These are phyloP conservation scores for Sporothrix sp. DNA, from an alignment of 2,329 filamentous ascomycete genomes.

Conservation along the genomic window DNA sequence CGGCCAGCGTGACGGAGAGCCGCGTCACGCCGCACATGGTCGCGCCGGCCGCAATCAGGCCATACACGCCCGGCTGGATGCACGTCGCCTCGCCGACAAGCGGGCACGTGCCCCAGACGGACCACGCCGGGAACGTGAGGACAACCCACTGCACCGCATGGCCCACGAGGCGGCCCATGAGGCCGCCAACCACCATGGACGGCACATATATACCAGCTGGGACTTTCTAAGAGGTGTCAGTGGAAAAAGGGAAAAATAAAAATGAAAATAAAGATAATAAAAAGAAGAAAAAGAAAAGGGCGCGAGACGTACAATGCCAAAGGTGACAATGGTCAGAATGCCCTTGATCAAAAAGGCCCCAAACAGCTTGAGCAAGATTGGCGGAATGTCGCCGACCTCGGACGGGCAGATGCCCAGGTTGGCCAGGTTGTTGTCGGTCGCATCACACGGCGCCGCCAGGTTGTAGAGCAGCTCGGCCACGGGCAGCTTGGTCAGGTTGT, in stretches of 20 bases:
- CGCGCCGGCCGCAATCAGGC: conserved; percentile 89
- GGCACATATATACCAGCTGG: conserved; percentile 93
- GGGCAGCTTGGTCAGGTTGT: conserved; percentile 91
- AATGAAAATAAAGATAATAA: too few relatives aligned
- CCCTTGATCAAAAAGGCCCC: conserved; percentile 79
- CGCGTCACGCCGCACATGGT: conserved; percentile 85
- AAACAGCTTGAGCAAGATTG: conserved; percentile 72
- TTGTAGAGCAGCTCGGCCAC: conserved; percentile 83
- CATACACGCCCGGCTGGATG: conserved; percentile 89
- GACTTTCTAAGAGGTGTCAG: conserved; percentile 69
- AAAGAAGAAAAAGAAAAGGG: too few relatives aligned
- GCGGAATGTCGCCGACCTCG: conserved; percentile 69
- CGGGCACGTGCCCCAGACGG: conserved; percentile 72
- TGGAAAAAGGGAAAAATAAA: too few relatives aligned
- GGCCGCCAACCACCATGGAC: conserved; percentile 88
- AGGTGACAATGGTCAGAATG: conserved; percentile 76
- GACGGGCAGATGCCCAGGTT: conserved; percentile 88
- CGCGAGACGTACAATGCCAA: too few relatives aligned
- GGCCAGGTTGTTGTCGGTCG: conserved; percentile 71
- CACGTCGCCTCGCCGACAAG: conserved; percentile 78
- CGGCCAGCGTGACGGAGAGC: conserved; percentile 96
- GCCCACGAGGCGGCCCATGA: conserved; percentile 81
- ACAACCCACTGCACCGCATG: conserved; percentile 77
- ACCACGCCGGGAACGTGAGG: conserved; percentile 67
- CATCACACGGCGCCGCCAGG: conserved; percentile 83